Conservation (phyloP, 176 grass and related monocot genomes). For the Sorghum bicolor region Sorghum_bicolor_NCBIv3 NC_012873.2:68111501-68112000, state of each 20-base stretch:
- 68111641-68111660: not conserved
- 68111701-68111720: slow-evolving; percentile 87
- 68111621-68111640: not conserved
- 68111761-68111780: slow-evolving; percentile 72
- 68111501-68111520: not conserved
- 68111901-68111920: not conserved
- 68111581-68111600: not conserved
- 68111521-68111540: not conserved
- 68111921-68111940: not conserved
- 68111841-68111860: slow-evolving; percentile 66
- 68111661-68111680: not conserved
- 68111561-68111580: not conserved
- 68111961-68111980: slow-evolving; percentile 48
- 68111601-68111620: not conserved
- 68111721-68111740: slow-evolving; percentile 78
- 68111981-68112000: slow-evolving; percentile 83
- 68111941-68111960: not conserved
- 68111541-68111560: not conserved
- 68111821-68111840: slow-evolving; percentile 89
- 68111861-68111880: not conserved
- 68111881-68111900: not conserved
- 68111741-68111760: slow-evolving; percentile 62
- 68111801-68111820: slow-evolving; percentile 40
- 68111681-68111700: slow-evolving; percentile 70
- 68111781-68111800: slow-evolving; percentile 62